Percentiles rank a stretch among this genome's conserved stretches.
phyloP scores from a whole-genome alignment of 2,329 filamentous ascomycete genomes.

The Elsinoe necatrix region DNA sequence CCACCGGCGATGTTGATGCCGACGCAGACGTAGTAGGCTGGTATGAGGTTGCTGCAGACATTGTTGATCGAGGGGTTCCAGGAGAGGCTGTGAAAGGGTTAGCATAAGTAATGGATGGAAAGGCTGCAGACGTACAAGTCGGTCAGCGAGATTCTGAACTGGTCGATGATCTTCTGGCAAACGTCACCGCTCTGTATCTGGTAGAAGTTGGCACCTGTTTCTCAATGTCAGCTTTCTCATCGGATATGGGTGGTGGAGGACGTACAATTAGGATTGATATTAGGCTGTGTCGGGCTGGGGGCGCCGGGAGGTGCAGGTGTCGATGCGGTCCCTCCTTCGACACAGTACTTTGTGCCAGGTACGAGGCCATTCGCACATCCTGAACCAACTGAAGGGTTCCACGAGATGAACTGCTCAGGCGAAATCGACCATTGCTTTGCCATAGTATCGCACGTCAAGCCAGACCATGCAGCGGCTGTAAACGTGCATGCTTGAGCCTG shows the following conservation, averaged over 20 bases:
- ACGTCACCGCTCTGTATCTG: neutral
- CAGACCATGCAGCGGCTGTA: neutral
- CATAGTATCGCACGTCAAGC: neutral
- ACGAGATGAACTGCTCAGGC: neutral
- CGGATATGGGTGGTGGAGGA: neutral
- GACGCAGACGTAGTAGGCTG: conserved; percentile 4
- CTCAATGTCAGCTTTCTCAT: neutral
- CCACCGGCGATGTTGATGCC: neutral
- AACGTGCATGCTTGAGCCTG: conserved; percentile 2
- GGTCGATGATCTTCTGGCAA: conserved; percentile 4
- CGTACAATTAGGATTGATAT: neutral
- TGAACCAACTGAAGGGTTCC: conserved; percentile 3
- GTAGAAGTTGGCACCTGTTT: conserved; percentile 2
- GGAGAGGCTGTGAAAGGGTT: neutral
- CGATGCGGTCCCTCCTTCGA: neutral
- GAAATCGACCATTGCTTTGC: neutral
- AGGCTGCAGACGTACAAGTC: neutral
- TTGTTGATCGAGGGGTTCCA: neutral
- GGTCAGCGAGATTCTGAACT: neutral
- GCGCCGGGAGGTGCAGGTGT: neutral
- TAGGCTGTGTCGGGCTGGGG: neutral
- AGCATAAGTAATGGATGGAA: neutral
- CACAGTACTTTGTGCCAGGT: neutral
- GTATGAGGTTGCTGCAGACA: neutral
- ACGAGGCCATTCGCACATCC: conserved; percentile 1